A percentile compares a stretch with the other conserved stretches of the same genome.
These are phyloP conservation scores for Kurtzmaniella fragi DNA, from an alignment of 805 yeast species.

Conservation along the genomic window DNA sequence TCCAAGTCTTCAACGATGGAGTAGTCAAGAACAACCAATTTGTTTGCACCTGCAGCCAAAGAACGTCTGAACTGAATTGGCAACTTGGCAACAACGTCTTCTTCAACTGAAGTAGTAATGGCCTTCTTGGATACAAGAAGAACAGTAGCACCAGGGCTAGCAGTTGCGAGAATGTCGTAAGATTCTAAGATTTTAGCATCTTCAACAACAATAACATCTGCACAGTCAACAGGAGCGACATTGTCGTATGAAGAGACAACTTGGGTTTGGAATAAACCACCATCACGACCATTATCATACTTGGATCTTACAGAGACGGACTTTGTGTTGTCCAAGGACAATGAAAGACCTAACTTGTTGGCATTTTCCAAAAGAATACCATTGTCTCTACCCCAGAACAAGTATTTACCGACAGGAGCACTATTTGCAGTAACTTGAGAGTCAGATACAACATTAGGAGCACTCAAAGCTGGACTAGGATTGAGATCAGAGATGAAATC, in stretches of 20 bases:
- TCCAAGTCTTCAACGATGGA: conserved; percentile 60
- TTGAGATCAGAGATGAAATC: conserved; percentile 33
- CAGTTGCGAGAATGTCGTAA: conserved; percentile 60
- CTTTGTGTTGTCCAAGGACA: conserved; percentile 57
- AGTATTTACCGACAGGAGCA: conserved; percentile 41
- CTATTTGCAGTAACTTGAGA: conserved; percentile 31
- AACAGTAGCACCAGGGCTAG: conserved; percentile 51
- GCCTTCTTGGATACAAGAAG: conserved; percentile 39
- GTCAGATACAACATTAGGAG: conserved; percentile 13
- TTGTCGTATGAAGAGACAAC: conserved; percentile 29
- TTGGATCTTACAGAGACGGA: conserved; percentile 53
- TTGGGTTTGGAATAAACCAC: conserved; percentile 74
- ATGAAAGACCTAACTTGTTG: conserved; percentile 60
- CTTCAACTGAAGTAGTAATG: conserved; percentile 33
- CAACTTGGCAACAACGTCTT: conserved; percentile 48
- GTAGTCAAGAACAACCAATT: conserved; percentile 56
- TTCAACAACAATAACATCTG: conserved; percentile 64
- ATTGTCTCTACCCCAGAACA: conserved; percentile 69
- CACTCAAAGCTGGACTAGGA: conserved; percentile 20
- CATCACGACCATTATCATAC: conserved; percentile 66
- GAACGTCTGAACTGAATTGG: conserved; percentile 49
- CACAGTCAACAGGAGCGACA: conserved; percentile 42
- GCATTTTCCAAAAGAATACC: conserved; percentile 52
- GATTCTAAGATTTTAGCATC: conserved; percentile 48
- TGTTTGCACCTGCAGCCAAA: conserved; percentile 48